phyloP scores from a whole-genome alignment of 2,329 filamentous ascomycete genomes.

The Diplodia scrobiculata region DNA sequence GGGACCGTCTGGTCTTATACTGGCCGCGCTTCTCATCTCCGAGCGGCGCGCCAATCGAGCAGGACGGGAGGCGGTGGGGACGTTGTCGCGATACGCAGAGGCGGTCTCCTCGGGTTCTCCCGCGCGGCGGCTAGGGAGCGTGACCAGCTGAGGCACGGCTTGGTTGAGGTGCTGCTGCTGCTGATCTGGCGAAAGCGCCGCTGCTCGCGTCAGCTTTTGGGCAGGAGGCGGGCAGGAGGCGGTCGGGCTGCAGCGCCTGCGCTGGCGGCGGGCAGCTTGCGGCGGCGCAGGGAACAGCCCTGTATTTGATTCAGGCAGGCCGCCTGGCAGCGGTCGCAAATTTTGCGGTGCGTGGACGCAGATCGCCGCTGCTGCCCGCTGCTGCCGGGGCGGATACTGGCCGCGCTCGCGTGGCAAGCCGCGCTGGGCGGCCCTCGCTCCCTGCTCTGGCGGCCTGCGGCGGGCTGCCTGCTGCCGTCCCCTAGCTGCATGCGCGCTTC shows the following conservation, averaged over 20 bases:
- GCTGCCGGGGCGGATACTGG: constrained; percentile 23
- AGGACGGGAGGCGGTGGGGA: constrained; percentile 13
- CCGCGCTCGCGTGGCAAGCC: constrained; percentile 23
- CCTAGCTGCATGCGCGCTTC: constrained; percentile 21
- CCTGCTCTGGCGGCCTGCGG: constrained; percentile 1
- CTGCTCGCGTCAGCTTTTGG: constrained; percentile 26
- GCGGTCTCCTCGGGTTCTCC: constrained; percentile 17
- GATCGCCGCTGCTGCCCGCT: constrained; percentile 23
- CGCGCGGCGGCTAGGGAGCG: constrained; percentile 21
- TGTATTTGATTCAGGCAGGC: constrained; percentile 23
- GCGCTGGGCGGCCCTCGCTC: constrained; percentile 16
- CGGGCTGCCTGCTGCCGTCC: constrained; percentile 17
- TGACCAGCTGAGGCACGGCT: constrained; percentile 22
- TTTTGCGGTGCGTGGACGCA: constrained; percentile 22
- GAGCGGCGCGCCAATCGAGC: constrained; percentile 16
- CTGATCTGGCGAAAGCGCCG: constrained; percentile 26
- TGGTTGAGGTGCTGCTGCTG: constrained; percentile 4
- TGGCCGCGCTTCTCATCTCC: constrained; percentile 18
- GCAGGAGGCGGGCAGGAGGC: constrained; percentile 19
- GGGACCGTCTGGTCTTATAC: constrained; percentile 22
- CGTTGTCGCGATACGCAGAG: constrained; percentile 21
- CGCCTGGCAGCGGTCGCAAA: constrained; percentile 11
- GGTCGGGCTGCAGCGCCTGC: constrained; percentile 19
- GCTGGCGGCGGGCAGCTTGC: constrained; percentile 12
- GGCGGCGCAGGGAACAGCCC: constrained; percentile 17